Percentiles rank a stretch among this genome's conserved stretches.
Conservation (phyloP, 495 filamentous ascomycete species). For the Paragyromitra xinjiangensis region DNA sequence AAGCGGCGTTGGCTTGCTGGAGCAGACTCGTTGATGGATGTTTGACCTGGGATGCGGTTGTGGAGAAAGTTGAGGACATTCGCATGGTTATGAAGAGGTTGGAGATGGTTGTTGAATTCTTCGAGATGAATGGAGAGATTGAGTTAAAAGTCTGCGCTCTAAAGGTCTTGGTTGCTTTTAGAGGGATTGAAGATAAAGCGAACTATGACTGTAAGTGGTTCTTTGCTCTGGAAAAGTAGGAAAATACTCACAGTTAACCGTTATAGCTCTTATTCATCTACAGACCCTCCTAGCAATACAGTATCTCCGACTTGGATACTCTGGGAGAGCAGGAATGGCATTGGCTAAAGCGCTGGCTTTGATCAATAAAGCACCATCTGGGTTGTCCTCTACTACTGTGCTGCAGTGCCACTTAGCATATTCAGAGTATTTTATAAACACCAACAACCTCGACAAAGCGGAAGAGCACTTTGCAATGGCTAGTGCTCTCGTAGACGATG, state of each 20-base stretch:
- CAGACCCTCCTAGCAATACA: conserved; percentile 72
- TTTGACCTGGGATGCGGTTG: conserved; percentile 50
- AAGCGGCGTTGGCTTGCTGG: conserved; percentile 47
- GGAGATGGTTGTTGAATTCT: conserved; percentile 74
- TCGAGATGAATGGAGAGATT: conserved; percentile 74
- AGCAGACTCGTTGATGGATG: conserved; percentile 59
- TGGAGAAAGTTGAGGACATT: conserved; percentile 51
- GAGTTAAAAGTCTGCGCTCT: conserved; percentile 61
- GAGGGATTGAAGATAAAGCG: conserved; percentile 65
- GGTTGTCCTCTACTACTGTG: conserved; percentile 56
- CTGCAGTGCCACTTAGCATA: conserved; percentile 73
- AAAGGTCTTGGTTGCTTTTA: conserved; percentile 64
- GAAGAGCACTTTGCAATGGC: conserved; percentile 56
- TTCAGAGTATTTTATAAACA: conserved; percentile 76
- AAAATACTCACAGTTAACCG: conserved; percentile 40
- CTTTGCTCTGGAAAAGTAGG: background rate
- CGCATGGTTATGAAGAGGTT: conserved; percentile 59
- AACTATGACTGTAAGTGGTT: conserved; percentile 61
- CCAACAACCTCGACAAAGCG: conserved; percentile 71
- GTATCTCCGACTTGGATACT: conserved; percentile 79
- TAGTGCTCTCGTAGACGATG: conserved; percentile 40
- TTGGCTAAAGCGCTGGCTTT: conserved; percentile 69
- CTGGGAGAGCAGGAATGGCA: conserved; percentile 72
- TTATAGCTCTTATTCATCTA: conserved; percentile 64
- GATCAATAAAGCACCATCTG: conserved; percentile 59